These are phyloP conservation scores for Waltergamsia citrina DNA, from an alignment of 2,329 filamentous ascomycete genomes.

Conservation along the genomic window DNA sequence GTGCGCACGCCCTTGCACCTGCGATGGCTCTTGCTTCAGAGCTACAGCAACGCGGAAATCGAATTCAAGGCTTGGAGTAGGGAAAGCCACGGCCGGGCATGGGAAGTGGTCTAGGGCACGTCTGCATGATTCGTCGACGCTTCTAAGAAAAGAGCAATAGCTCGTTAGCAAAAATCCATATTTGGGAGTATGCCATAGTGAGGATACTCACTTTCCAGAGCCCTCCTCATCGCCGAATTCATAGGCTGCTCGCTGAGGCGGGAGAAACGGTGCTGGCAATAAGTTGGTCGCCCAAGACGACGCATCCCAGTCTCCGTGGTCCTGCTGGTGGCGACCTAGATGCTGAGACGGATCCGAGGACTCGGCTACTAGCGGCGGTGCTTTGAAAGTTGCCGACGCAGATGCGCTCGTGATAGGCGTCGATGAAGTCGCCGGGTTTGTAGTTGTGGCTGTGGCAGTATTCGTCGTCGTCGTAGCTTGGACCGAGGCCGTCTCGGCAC, in stretches of 20 bases:
- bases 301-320: slow-evolving; percentile 1
- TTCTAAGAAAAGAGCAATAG: not conserved
- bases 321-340: not conserved
- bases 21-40: slow-evolving; percentile 30
- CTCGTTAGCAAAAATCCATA: not conserved
- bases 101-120: slow-evolving; percentile 28
- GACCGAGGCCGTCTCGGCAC: not conserved
- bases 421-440: not conserved
- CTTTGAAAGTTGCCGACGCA: not conserved
- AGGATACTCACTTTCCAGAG: not conserved
- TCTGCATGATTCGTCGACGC: slow-evolving; percentile 26
- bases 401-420: not conserved
- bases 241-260: not conserved
- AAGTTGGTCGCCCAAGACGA: not conserved
- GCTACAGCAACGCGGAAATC: slow-evolving; percentile 40
- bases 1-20: slow-evolving; percentile 29
- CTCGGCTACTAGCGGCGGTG: too few relatives aligned
- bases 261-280: not conserved
- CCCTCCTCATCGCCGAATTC: not conserved
- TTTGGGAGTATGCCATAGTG: not conserved
- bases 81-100: slow-evolving; percentile 31
- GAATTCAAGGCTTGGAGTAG: slow-evolving; percentile 34
- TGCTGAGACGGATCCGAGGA: not conserved
- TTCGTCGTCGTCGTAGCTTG: not conserved
- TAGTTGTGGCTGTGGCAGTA: not conserved